Evolutionary conservation across 2,329 filamentous ascomycete species (phyloP).

Genomic region (Arthrobotrys sinensis): DNA sequence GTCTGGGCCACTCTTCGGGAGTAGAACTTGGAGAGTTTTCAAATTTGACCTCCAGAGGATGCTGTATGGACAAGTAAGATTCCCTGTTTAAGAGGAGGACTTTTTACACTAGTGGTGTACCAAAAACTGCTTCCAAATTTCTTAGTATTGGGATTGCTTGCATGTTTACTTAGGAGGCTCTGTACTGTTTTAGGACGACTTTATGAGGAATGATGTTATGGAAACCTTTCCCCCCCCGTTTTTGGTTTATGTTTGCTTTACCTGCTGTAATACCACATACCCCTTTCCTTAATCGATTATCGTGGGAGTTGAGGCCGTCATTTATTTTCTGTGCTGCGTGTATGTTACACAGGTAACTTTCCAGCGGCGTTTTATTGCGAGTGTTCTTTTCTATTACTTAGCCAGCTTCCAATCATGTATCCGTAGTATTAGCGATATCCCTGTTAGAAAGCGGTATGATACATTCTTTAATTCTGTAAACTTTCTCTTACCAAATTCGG

Average conservation of each 20-base stretch:
- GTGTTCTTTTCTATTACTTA: background rate
- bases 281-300: background rate
- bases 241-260: background rate
- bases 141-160: background rate
- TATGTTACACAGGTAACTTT: background rate
- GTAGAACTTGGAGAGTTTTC: slow-evolving; percentile 60
- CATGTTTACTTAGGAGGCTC: background rate
- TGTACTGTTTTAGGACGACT: slow-evolving; percentile 4
- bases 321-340: background rate
- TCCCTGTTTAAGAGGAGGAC: slow-evolving; percentile 33
- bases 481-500: background rate
- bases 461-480: background rate
- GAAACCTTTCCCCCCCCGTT: background rate
- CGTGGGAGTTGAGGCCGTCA: background rate
- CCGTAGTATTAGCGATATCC: slow-evolving; percentile 2
- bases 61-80: slow-evolving; percentile 53
- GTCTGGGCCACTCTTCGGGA: slow-evolving; percentile 40
- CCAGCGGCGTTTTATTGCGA: slow-evolving; percentile 9
- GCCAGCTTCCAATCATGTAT: background rate
- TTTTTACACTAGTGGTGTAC: background rate
- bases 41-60: slow-evolving; percentile 51
- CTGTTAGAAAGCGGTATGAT: background rate
- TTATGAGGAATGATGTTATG: slow-evolving; percentile 7
- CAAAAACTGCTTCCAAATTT: background rate
- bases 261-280: background rate